These are phyloP conservation scores for Wickerhamiella vanderwaltii DNA, from an alignment of 805 yeast genomes.

Conservation along the genomic window DNA sequence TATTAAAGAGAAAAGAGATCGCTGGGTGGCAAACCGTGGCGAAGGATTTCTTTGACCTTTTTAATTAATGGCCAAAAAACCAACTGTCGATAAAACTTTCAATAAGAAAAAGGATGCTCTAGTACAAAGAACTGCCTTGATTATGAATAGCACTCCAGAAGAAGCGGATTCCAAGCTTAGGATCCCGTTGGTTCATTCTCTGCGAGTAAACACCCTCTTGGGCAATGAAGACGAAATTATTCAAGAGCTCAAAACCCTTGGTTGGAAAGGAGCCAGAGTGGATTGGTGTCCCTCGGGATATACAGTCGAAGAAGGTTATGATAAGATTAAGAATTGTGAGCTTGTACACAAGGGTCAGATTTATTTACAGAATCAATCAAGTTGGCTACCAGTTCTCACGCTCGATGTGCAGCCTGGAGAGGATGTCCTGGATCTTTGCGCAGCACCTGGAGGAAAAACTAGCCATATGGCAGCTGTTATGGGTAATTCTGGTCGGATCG, in stretches of 20 bases:
- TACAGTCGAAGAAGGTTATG: constrained; percentile 4
- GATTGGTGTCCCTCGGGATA: constrained; percentile 10
- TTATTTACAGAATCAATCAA: constrained; percentile 8
- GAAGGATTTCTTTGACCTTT: neutral
- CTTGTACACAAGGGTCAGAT: constrained; percentile 6
- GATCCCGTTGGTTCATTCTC: constrained; percentile 6
- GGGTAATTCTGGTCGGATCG: constrained; percentile 10
- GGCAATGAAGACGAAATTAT: neutral
- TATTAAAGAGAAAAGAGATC: too few relatives aligned
- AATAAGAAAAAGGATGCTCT: constrained; percentile 7
- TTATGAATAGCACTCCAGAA: constrained; percentile 2
- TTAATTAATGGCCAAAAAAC: constrained; percentile 9
- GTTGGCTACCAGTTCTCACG: constrained; percentile 10
- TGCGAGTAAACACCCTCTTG: constrained; percentile 7
- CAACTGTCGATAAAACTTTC: constrained; percentile 6
- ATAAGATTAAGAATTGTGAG: constrained; percentile 7
- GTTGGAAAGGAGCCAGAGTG: constrained; percentile 8
- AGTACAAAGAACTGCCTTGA: constrained; percentile 3
- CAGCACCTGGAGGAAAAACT: constrained; percentile 97
- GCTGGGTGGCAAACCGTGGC: too few relatives aligned
- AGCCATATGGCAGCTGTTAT: constrained; percentile 74
- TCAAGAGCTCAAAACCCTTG: constrained; percentile 2
- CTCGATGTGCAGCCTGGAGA: constrained; percentile 8
- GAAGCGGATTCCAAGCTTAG: constrained; percentile 3
- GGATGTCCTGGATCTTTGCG: constrained; percentile 62